Percentiles rank a stretch among this genome's conserved stretches.
Evolutionary conservation across 2,329 filamentous ascomycete species (phyloP).

Genomic region (Delphinella strobiligena): DNA sequence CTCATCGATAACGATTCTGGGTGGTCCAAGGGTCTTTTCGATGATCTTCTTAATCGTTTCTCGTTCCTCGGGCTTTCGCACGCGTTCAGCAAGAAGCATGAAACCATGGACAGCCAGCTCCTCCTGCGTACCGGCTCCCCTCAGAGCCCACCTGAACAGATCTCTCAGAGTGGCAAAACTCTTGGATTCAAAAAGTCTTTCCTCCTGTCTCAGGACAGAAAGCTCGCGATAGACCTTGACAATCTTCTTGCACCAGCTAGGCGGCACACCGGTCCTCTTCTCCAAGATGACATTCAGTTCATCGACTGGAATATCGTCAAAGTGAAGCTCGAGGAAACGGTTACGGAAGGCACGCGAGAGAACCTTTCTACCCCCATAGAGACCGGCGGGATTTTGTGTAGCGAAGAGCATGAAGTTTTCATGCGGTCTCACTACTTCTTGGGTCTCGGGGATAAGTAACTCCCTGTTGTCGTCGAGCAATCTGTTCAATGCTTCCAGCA

Average conservation of each 20-base stretch:
- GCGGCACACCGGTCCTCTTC: slow-evolving; percentile 75
- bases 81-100: slow-evolving; percentile 89
- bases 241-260: slow-evolving; percentile 82
- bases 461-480: slow-evolving; percentile 94
- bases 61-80: slow-evolving; percentile 81
- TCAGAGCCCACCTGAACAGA: slow-evolving; percentile 86
- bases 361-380: slow-evolving; percentile 90
- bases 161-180: slow-evolving; percentile 95
- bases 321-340: slow-evolving; percentile 91
- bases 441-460: slow-evolving; percentile 88
- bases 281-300: slow-evolving; percentile 88
- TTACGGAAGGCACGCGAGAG: slow-evolving; percentile 93
- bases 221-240: slow-evolving; percentile 91
- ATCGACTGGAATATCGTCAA: slow-evolving; percentile 92
- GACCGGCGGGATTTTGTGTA: slow-evolving; percentile 88
- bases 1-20: slow-evolving; percentile 62
- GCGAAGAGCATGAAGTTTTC: slow-evolving; percentile 96
- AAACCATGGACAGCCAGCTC: slow-evolving; percentile 87
- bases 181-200: slow-evolving; percentile 87
- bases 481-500: slow-evolving; percentile 89
- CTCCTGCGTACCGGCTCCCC: slow-evolving; percentile 73
- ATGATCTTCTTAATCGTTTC: slow-evolving; percentile 75
- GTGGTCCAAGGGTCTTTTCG: slow-evolving; percentile 66
- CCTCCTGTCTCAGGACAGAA: slow-evolving; percentile 78
- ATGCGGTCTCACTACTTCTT: slow-evolving; percentile 84